These are phyloP conservation scores for Hypoxylon crocopeplum DNA, from an alignment of 495 filamentous ascomycete genomes.

Conservation along the genomic window DNA sequence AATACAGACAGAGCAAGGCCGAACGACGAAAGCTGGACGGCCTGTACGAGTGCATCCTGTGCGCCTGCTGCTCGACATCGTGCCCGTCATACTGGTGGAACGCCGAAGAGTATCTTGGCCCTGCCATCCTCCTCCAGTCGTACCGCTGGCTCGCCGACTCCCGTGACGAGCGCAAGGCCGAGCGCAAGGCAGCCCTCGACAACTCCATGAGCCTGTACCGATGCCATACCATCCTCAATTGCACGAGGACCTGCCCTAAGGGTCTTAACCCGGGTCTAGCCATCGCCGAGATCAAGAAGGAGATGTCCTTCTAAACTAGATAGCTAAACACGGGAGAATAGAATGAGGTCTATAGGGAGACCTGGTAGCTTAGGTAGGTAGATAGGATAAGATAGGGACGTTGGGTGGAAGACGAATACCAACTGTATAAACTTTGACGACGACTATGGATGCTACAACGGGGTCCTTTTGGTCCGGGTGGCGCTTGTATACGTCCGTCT, in stretches of 20 bases:
- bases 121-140: constrained; percentile 92
- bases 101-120: constrained; percentile 95
- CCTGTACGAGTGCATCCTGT: constrained; percentile 98
- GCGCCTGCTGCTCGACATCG: constrained; percentile 97
- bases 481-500: constrained; percentile 24
- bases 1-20: constrained; percentile 85
- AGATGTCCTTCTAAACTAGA: constrained; percentile 73
- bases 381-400: constrained; percentile 2
- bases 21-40: constrained; percentile 97
- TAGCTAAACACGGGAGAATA: background rate
- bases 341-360: background rate
- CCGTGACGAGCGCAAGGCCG: constrained; percentile 83
- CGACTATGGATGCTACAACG: constrained; percentile 28
- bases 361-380: background rate
- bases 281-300: constrained; percentile 98
- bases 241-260: constrained; percentile 96
- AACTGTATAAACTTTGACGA: constrained; percentile 39
- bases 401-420: background rate
- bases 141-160: constrained; percentile 96
- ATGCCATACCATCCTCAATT: constrained; percentile 99
- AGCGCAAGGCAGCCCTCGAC: constrained; percentile 89
- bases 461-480: constrained; percentile 1
- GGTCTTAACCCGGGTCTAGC: constrained; percentile 93
- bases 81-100: constrained; percentile 99
- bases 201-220: constrained; percentile 99